A percentile compares a stretch with the other conserved stretches of the same genome.
phyloP scores from a whole-genome alignment of 2,329 filamentous ascomycete genomes.

The Zasmidium cellare region DNA sequence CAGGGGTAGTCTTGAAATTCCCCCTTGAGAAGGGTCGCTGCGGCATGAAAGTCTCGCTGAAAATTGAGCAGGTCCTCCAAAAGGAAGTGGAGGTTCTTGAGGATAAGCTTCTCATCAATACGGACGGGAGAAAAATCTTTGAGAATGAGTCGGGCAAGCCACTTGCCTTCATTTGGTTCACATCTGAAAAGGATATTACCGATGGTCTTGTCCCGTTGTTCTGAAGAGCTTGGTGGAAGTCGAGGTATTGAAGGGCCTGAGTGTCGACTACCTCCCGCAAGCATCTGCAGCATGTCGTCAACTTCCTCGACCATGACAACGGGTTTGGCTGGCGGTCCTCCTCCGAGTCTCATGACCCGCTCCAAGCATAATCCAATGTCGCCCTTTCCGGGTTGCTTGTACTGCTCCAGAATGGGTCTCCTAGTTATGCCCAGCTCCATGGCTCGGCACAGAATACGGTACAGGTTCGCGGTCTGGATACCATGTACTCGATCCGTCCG shows the following conservation, averaged over 20 bases:
- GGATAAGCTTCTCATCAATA: constrained; percentile 58
- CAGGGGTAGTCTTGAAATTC: constrained; percentile 41
- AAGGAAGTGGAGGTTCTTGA: constrained; percentile 65
- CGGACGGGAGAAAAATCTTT: constrained; percentile 71
- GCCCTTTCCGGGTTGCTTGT: constrained; percentile 57
- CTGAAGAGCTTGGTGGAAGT: constrained; percentile 24
- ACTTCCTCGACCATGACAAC: constrained; percentile 69
- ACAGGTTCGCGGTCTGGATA: constrained; percentile 62
- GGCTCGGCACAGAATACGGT: constrained; percentile 66
- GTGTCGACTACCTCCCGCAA: constrained; percentile 70
- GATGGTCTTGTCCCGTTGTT: constrained; percentile 49
- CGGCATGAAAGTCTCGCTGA: constrained; percentile 65
- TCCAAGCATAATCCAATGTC: constrained; percentile 75
- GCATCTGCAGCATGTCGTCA: constrained; percentile 62
- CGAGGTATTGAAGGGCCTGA: constrained; percentile 63
- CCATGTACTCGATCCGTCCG: constrained; percentile 77
- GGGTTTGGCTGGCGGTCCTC: constrained; percentile 28
- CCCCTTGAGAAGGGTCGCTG: constrained; percentile 55
- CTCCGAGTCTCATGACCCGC: constrained; percentile 62
- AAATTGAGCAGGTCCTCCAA: constrained; percentile 70
- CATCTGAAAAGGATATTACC: constrained; percentile 58
- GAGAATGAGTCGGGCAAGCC: constrained; percentile 78
- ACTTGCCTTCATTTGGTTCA: constrained; percentile 72
- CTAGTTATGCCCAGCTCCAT: constrained; percentile 66
- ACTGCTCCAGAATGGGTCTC: constrained; percentile 61